Percentiles rank a stretch among this genome's conserved stretches.
Conservation (phyloP, 371 early-diverging fungal genomes). For the Rhizopus delemar region DNA sequence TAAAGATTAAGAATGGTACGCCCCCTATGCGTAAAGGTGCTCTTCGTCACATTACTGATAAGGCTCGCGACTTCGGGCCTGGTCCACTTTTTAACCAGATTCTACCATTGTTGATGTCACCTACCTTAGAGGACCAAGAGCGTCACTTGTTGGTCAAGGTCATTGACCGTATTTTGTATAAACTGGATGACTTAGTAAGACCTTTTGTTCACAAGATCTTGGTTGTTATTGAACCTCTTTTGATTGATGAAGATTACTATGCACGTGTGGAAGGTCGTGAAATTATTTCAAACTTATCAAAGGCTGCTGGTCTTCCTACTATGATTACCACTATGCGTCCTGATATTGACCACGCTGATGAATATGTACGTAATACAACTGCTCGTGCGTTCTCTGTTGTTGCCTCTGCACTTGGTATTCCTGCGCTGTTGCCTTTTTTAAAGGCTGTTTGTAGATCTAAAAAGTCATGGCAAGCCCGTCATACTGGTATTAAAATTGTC, state of each 20-base stretch:
- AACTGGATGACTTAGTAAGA: conserved; percentile 93
- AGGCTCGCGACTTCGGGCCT: conserved; percentile 94
- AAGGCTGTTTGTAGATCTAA: conserved; percentile 94
- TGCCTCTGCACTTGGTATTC: conserved; percentile 95
- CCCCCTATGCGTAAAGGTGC: conserved; percentile 93
- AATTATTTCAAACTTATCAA: conserved; percentile 94
- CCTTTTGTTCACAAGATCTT: conserved; percentile 97
- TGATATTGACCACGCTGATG: conserved; percentile 96
- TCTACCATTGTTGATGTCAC: conserved; percentile 94
- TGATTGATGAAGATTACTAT: conserved; percentile 97
- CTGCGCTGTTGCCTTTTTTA: conserved; percentile 91
- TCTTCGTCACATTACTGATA: conserved; percentile 92
- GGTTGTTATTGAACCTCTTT: conserved; percentile 95
- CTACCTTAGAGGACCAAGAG: conserved; percentile 96
- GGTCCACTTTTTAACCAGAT: conserved; percentile 96
- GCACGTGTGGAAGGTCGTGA: conserved; percentile 97
- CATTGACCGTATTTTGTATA: conserved; percentile 94
- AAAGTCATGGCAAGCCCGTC: conserved; percentile 98
- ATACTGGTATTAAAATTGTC: conserved; percentile 97
- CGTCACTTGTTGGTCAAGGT: conserved; percentile 97
- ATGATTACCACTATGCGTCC: conserved; percentile 99
- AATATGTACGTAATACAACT: conserved; percentile 97
- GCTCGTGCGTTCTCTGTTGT: conserved; percentile 98
- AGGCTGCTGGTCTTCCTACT: conserved; percentile 96
- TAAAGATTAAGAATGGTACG: conserved; percentile 97